Base-by-base conservation (phyloP, 306 rosid genomes). In the Inga laurina region DNA sequence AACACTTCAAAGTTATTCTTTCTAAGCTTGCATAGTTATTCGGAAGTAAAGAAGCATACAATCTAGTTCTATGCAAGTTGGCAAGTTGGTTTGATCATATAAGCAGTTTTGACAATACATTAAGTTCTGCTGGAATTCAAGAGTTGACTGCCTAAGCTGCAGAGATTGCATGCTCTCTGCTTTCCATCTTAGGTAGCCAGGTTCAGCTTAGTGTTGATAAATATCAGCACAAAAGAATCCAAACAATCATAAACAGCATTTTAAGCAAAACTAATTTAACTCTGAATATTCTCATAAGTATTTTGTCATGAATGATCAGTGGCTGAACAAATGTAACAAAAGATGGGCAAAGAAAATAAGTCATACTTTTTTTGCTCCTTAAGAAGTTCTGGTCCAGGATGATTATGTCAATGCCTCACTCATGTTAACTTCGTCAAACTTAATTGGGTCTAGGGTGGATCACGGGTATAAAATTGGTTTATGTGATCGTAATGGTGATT, bases 1-100 rank as follows among this genome's bases (percentile, higher is more conserved):
- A 79, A 44, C 64, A 24, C 39, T 75, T 75, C 13, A 56, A 27
- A 74, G 37, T 59, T 34, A 37, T 37, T 30, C 32, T 34, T 79
- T 59, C 8, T 54, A 56, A 56, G 34, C 56, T 35, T 79, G 72
- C 48, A 48, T 34, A 57, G 80, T 51, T 66, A 82, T 64, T 64
- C 11, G 14, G 78, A 7, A 70, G 61, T 68, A 65, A 32, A 48
- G 43, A 49, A 49, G 69, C 68, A 57, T 48, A 68, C 74, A 77
- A 56, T 73, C 70, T 56, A 44, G 78, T 54, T 83, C 65, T 72
- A 10, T 76, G 51, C 45, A 73, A 39, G 78, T 37, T 32, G 54
- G 65, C 34, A 57, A 79, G 75, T 68, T 86, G 86, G 72, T 83
- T 79, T 70, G 43, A 64, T 70, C 41, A 52, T 30, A 76, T 71